Conservation (phyloP, 352 stramenopile species). For the Globisporangium solare region DNA sequence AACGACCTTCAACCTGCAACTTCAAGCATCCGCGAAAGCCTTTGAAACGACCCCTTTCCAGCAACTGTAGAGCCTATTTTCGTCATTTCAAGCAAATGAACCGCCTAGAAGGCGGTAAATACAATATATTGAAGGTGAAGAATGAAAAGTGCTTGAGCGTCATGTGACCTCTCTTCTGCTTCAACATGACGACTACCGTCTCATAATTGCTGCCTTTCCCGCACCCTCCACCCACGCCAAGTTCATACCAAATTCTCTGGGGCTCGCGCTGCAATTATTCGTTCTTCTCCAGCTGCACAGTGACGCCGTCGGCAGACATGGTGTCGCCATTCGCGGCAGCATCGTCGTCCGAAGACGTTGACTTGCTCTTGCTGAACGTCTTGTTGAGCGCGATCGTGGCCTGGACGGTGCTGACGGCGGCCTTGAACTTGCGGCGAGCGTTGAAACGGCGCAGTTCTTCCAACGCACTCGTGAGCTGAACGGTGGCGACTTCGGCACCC, state of each 20-base stretch:
- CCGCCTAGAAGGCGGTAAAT: not conserved
- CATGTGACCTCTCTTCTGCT: not conserved
- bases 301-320: constrained; percentile 18
- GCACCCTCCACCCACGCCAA: not conserved
- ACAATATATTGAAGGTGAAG: not conserved
- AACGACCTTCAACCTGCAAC: too few relatives aligned
- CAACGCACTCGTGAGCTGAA: constrained; percentile 90
- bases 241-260: constrained; percentile 7
- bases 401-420: constrained; percentile 85
- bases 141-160: too few relatives aligned
- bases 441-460: constrained; percentile 93
- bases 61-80: too few relatives aligned
- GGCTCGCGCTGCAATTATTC: not conserved
- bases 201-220: not conserved
- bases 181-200: not conserved
- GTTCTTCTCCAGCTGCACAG: constrained; percentile 22
- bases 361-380: constrained; percentile 63
- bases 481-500: constrained; percentile 68
- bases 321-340: constrained; percentile 5
- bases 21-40: too few relatives aligned
- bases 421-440: constrained; percentile 93
- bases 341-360: constrained; percentile 14
- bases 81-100: too few relatives aligned
- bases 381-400: constrained; percentile 72
- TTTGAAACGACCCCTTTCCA: too few relatives aligned